These are phyloP conservation scores for Blastocystis sp. DNA, from an alignment of 352 stramenopile genomes.

Conservation along the genomic window DNA sequence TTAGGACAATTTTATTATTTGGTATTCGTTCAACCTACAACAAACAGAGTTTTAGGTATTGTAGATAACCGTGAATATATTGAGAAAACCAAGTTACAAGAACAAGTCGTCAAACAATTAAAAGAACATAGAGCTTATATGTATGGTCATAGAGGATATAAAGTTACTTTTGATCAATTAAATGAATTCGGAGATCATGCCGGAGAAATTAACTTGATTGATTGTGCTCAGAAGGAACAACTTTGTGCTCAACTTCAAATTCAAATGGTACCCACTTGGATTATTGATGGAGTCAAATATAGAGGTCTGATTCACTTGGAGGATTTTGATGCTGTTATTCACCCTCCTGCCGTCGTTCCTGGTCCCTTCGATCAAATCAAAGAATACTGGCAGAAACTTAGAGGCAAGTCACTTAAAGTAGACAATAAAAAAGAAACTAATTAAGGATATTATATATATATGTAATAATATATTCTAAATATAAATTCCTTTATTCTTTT, in stretches of 20 bases:
- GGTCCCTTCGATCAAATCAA: too few relatives aligned
- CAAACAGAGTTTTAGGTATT: conserved; percentile 36
- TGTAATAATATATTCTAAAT: too few relatives aligned
- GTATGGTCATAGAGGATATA: too few relatives aligned
- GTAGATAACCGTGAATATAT: conserved; percentile 41
- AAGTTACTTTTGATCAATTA: conserved; percentile 39
- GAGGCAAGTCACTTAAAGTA: too few relatives aligned
- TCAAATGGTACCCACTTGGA: conserved; percentile 37
- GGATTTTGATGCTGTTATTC: too few relatives aligned
- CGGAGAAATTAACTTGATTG: conserved; percentile 39
- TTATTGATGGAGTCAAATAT: conserved; percentile 40
- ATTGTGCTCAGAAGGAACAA: conserved; percentile 38
- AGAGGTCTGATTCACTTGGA: too few relatives aligned
- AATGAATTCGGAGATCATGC: conserved; percentile 30
- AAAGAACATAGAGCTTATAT: too few relatives aligned
- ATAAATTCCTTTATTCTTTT: too few relatives aligned
- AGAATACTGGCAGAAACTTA: too few relatives aligned
- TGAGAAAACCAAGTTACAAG: conserved; percentile 36
- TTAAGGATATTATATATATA: too few relatives aligned
- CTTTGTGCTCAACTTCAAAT: conserved; percentile 37
- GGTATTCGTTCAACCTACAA: conserved; percentile 38
- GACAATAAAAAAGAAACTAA: too few relatives aligned
- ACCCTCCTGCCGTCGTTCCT: too few relatives aligned
- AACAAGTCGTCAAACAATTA: conserved; percentile 37
- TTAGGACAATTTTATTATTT: conserved; percentile 42